phyloP scores from a whole-genome alignment of 108 stramenopile species.

The Cyclotella cryptica region DNA sequence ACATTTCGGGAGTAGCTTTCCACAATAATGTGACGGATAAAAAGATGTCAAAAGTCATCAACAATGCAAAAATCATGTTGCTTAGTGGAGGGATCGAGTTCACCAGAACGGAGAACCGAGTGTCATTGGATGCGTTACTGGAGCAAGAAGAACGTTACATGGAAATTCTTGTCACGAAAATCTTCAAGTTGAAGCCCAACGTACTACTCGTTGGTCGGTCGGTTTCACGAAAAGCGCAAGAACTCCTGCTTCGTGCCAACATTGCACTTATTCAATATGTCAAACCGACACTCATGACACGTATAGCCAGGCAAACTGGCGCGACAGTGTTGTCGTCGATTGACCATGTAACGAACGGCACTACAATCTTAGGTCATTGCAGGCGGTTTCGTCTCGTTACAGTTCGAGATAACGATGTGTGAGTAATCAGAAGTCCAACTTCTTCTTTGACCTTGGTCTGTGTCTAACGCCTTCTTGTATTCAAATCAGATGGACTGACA shows the following conservation, averaged over 20 bases:
- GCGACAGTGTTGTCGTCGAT: constrained; percentile 89
- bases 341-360: constrained; percentile 90
- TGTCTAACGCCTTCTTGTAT: too few relatives aligned
- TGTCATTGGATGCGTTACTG: constrained; percentile 89
- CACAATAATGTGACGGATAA: constrained; percentile 93
- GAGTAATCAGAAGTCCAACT: constrained; percentile 38
- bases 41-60: constrained; percentile 75
- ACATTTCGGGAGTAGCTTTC: constrained; percentile 92
- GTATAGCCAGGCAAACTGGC: constrained; percentile 92
- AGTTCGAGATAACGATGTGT: constrained; percentile 86
- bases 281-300: constrained; percentile 82
- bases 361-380: constrained; percentile 73
- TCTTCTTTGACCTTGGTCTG: too few relatives aligned
- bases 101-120: constrained; percentile 84
- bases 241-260: constrained; percentile 78
- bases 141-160: constrained; percentile 96
- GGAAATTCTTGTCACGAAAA: constrained; percentile 93
- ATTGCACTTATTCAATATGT: constrained; percentile 93
- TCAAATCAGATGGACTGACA: constrained; percentile 23
- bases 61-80: constrained; percentile 91
- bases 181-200: constrained; percentile 89
- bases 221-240: constrained; percentile 91
- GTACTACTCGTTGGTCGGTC: constrained; percentile 86
- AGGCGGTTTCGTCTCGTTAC: constrained; percentile 89
- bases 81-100: constrained; percentile 94